Evolutionary conservation across 305 asterid species (phyloP), one percentile per base, ranked within the genome.

Genomic region (Rubia peregrina): DNA sequence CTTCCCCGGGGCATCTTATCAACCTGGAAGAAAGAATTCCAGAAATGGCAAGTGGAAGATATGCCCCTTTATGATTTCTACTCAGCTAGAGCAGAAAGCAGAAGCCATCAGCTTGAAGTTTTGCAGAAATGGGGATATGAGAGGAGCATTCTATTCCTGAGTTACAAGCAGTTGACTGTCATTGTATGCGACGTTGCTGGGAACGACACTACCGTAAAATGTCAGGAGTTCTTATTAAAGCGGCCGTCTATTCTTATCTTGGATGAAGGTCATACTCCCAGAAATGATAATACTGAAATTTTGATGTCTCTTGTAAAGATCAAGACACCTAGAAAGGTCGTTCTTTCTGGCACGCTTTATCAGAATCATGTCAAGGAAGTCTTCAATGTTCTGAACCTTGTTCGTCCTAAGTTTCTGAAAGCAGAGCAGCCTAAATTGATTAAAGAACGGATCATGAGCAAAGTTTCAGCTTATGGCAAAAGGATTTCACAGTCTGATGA

Each of bases 301-400:
- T 72, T 94, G 81, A 89, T 87, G 16, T 89, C 97, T 43, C 95
- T 94, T 38, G 95, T 89, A 84, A 88, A 89, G 85, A 89, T 94
- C 13, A 89, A 87, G 83, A 91, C 97, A 48, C 74, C 87, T 57
- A 81, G 96, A 73, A 91, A 94, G 80, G 97, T 94, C 61, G 97
- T 94, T 63, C 96, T 94, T 2, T 94, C 99, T n/a, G 98, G 99
- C 53, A 94, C 98, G 0, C 85, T 94, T 12, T 94, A 88, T 74
- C 99, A 94, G 77, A 94, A 94, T 87, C 99, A 94, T 36, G 99
- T 94, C 40, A 85, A 82, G 76, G 98, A 94, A 75, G 98, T 94
- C 42, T 94, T 91, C 80, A 91, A 90, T 75, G 89, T 94, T 62
- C 72, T 94, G 73, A 91, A 94, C 74, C 99, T 94, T 51, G 99